These are phyloP conservation scores for Penicillium chermesinum DNA, from an alignment of 495 filamentous ascomycete species.

Conservation along the genomic window DNA sequence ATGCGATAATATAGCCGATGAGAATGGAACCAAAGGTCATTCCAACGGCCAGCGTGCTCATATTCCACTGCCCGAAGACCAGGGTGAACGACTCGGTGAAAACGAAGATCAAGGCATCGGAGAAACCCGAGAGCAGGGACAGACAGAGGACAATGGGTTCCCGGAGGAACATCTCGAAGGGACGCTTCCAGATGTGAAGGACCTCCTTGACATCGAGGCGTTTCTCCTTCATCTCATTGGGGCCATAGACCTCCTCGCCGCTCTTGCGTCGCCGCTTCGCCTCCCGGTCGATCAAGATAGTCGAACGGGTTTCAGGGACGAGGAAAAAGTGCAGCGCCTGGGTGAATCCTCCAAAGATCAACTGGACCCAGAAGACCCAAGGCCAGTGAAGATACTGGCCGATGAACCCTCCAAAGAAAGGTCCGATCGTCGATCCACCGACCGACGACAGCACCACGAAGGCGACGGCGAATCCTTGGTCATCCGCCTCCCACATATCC, in stretches of 20 bases:
- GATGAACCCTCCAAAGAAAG: constrained; percentile 74
- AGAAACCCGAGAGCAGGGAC: constrained; percentile 69
- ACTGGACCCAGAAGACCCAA: constrained; percentile 78
- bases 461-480: constrained; percentile 61
- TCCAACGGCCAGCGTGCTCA: constrained; percentile 50
- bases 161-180: constrained; percentile 72
- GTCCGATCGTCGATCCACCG: constrained; percentile 69
- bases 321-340: constrained; percentile 62
- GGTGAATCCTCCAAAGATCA: constrained; percentile 65
- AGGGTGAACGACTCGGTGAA: constrained; percentile 64
- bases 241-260: constrained; percentile 58
- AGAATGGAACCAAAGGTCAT: constrained; percentile 61
- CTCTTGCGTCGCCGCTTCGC: constrained; percentile 59
- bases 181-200: constrained; percentile 58
- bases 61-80: constrained; percentile 62
- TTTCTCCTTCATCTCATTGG: constrained; percentile 50
- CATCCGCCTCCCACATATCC: constrained; percentile 70
- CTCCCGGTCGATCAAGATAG: constrained; percentile 60
- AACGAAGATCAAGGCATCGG: constrained; percentile 77
- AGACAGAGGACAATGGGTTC: constrained; percentile 72
- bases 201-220: constrained; percentile 53
- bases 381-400: constrained; percentile 61
- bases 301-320: constrained; percentile 64
- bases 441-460: constrained; percentile 74
- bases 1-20: constrained; percentile 61